Evolutionary conservation across 306 rosid genomes (phyloP), one percentile per base, ranked within the genome.

Genomic region (Fagus sylvatica): DNA sequence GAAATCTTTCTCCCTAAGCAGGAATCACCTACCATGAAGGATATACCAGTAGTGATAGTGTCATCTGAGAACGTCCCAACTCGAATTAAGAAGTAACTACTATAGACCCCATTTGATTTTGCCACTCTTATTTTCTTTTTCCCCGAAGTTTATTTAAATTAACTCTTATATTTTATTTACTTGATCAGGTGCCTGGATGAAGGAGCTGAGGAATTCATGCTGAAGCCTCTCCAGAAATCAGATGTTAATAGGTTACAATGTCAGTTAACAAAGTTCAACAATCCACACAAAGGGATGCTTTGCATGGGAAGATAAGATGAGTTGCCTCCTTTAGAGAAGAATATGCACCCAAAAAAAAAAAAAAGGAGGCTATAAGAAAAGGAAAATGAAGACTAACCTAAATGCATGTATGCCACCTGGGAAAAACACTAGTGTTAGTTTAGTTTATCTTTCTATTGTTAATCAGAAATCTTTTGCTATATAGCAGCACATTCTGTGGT

Each of bases 121-220:
- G 4, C 8, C 48, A 17, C 1, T 17, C 2, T 7, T 0, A 0
- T 59, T n/a, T 12, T 34, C 5, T 5, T 10, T 34, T 54, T 11
- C 4, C 1, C 30, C 5, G 2, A n/a, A n/a, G 8, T 11, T 6
- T 12, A 2, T 9, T 36, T 43, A 4, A n/a, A 71, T 53, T 51
- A 37, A 9, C 30, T 37, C 4, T 70, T 54, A 71, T 49, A 12
- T 9, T 59, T 55, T 66, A 12, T 22, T 79, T 53, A 15, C 59
- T 41, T 46, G 54, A 51, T 49, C n/a, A 81, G 80, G 74, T 76
- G 85, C 64, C 71, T 81, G 55, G 85, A 81, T 76, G 81, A 64
- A 76, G 85, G 85, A 53, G 85, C 85, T 39, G 53, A 76, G 28
- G 81, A 81, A 73, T 81, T 81, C 78, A 61, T 72, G 70, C 22